phyloP scores from a whole-genome alignment of 2,329 filamentous ascomycete genomes.

The Nemania bipapillata region DNA sequence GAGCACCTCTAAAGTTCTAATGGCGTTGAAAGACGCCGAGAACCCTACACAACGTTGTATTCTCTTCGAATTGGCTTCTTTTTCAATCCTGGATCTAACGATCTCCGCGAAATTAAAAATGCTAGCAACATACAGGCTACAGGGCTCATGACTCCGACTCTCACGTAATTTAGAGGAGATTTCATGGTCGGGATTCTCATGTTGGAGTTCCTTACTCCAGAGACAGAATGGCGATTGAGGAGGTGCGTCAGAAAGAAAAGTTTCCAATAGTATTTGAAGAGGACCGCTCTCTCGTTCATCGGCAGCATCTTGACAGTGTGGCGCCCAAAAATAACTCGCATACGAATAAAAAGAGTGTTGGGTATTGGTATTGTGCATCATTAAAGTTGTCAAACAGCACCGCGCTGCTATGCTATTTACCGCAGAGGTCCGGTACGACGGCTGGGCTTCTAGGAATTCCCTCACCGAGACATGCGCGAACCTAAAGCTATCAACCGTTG shows the following conservation, averaged over 20 bases:
- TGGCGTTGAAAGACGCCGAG: not conserved
- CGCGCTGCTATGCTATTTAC: slow-evolving; percentile 8
- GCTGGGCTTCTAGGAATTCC: slow-evolving; percentile 8
- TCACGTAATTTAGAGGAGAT: not conserved
- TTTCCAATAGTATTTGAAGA: not conserved
- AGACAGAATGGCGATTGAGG: not conserved
- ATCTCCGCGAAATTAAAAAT: not conserved
- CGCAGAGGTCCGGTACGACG: not conserved
- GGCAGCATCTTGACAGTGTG: not conserved
- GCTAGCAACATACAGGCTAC: not conserved
- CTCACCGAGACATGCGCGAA: slow-evolving; percentile 20
- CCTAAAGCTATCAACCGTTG: not conserved
- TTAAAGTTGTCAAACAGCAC: slow-evolving; percentile 8
- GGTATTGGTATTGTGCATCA: not conserved
- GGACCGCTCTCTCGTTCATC: not conserved
- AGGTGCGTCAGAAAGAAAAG: slow-evolving; percentile 10
- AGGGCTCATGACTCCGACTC: not conserved
- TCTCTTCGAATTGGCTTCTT: not conserved
- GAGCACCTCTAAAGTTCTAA: not conserved
- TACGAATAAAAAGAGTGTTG: not conserved
- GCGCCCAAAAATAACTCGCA: not conserved
- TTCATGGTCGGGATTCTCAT: not conserved
- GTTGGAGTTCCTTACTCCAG: not conserved
- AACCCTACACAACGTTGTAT: not conserved
- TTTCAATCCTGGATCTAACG: not conserved